These are phyloP conservation scores for Spiraea crenata DNA, from an alignment of 331 rosid genomes.

Conservation along the genomic window DNA sequence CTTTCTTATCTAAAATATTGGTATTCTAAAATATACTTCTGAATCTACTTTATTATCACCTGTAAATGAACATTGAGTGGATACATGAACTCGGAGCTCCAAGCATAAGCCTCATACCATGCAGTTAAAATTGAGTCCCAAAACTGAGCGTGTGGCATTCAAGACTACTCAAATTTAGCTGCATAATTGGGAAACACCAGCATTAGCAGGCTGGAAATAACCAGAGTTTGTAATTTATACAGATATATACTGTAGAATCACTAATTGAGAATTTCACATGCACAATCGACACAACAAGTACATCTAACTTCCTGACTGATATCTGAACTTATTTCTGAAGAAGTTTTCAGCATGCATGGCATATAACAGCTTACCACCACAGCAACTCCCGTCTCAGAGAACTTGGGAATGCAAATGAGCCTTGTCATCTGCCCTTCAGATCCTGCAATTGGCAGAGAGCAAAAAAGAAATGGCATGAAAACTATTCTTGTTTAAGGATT, in stretches of 20 bases:
- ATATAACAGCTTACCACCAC: constrained; percentile 60
- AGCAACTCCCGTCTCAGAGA: constrained; percentile 80
- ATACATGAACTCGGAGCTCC: constrained; percentile 8
- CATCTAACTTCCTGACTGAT: neutral
- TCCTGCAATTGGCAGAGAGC: constrained; percentile 47
- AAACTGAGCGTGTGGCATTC: constrained; percentile 82
- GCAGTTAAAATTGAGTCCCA: constrained; percentile 52
- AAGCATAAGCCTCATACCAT: constrained; percentile 30
- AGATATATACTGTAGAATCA: neutral
- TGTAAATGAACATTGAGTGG: neutral
- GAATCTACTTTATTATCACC: neutral
- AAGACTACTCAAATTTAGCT: constrained; percentile 80
- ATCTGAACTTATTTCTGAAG: neutral
- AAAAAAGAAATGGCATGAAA: neutral
- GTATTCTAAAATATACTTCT: neutral
- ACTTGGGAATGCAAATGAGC: constrained; percentile 79
- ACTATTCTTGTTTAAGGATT: neutral
- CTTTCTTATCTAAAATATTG: neutral
- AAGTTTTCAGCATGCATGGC: neutral
- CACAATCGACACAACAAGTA: neutral
- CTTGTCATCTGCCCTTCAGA: constrained; percentile 84
- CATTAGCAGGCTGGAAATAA: constrained; percentile 4
- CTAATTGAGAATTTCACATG: too few species aligned
- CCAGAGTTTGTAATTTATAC: neutral
- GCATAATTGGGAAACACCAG: constrained; percentile 30